These are phyloP conservation scores for Calonectria crousiana DNA, from an alignment of 2,329 filamentous ascomycete species.

Conservation along the genomic window DNA sequence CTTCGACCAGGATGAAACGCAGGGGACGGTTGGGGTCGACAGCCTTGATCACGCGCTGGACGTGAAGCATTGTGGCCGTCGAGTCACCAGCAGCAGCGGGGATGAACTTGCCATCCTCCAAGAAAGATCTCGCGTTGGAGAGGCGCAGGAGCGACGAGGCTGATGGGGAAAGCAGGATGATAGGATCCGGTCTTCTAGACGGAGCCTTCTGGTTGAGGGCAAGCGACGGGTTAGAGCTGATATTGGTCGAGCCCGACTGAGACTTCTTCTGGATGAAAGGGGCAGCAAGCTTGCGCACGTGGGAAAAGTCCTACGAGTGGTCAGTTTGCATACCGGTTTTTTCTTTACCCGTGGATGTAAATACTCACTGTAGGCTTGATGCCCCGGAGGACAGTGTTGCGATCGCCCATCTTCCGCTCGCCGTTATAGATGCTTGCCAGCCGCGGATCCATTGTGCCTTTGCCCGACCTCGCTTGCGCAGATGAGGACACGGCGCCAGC, in stretches of 20 bases:
- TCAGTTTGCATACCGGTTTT: conserved; percentile 16
- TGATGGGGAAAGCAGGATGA: conserved; percentile 96
- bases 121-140: conserved; percentile 95
- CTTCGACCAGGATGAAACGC: conserved; percentile 96
- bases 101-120: conserved; percentile 85
- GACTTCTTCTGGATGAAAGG: conserved; percentile 78
- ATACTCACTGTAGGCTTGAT: conserved; percentile 85
- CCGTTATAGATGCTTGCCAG: conserved; percentile 90
- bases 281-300: conserved; percentile 87
- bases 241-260: conserved; percentile 51
- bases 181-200: conserved; percentile 76
- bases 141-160: conserved; percentile 95
- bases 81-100: conserved; percentile 79
- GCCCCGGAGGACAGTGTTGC: conserved; percentile 88
- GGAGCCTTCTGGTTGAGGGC: conserved; percentile 66
- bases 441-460: conserved; percentile 81
- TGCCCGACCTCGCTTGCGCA: conserved; percentile 65
- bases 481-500: conserved; percentile 57
- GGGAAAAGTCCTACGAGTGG: conserved; percentile 83
- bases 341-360: neutral
- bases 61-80: conserved; percentile 84
- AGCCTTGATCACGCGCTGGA: conserved; percentile 80
- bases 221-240: conserved; percentile 59
- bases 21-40: conserved; percentile 79
- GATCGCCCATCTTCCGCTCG: conserved; percentile 91